phyloP scores from a whole-genome alignment of 768 basidiomycete genomes.

The Chalciporus piperatus region DNA sequence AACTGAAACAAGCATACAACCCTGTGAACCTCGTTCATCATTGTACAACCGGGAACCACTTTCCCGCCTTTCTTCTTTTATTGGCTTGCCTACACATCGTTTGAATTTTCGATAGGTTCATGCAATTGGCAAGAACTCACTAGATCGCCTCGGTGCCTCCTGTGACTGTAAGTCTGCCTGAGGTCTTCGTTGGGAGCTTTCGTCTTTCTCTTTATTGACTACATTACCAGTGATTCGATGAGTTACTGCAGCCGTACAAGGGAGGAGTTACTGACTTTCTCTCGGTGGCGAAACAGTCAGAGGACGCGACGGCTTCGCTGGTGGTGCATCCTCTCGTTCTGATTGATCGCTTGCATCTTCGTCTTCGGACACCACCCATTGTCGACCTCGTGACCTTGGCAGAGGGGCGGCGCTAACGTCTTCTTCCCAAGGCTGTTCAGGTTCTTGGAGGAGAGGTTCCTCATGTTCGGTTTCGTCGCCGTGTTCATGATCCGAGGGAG shows the following conservation, averaged over 20 bases:
- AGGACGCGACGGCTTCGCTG: not conserved
- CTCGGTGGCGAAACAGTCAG: conserved; percentile 5
- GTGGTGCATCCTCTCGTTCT: not conserved
- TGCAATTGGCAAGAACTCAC: conserved; percentile 4
- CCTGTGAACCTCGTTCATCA: not conserved
- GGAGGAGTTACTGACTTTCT: not conserved
- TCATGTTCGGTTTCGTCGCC: not conserved
- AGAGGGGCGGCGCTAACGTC: not conserved
- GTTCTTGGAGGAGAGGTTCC: not conserved
- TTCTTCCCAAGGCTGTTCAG: conserved; percentile 2
- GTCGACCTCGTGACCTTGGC: conserved; percentile 4
- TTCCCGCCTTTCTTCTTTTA: conserved; percentile 19
- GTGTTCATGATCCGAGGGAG: conserved; percentile 5
- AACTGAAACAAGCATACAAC: conserved; percentile 10
- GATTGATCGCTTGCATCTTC: conserved; percentile 7
- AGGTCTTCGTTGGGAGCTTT: not conserved
- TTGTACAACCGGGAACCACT: not conserved
- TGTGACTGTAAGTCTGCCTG: not conserved
- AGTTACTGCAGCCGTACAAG: not conserved
- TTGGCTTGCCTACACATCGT: conserved; percentile 6
- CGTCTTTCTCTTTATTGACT: conserved; percentile 4
- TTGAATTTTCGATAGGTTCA: not conserved
- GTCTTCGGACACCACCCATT: conserved; percentile 8
- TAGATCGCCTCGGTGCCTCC: not conserved
- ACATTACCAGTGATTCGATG: not conserved